Conservation (phyloP, 2,329 filamentous ascomycete genomes). For the Trichoderma harzianum region DNA sequence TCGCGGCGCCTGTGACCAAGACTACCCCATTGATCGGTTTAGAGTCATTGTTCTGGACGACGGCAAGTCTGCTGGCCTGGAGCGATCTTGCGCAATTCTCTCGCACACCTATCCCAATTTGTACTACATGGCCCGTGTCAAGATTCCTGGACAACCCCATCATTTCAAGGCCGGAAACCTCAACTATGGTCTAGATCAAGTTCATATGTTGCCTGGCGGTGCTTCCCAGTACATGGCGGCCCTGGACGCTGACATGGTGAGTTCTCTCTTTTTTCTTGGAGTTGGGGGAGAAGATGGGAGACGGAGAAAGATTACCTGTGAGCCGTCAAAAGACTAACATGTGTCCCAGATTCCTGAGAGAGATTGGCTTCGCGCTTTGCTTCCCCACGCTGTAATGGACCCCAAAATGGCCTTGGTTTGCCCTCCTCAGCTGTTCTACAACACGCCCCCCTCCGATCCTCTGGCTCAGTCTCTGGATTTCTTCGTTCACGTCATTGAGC, state of each 20-base stretch:
- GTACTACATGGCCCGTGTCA: constrained; percentile 50
- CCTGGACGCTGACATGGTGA: constrained; percentile 63
- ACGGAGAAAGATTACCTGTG: not conserved
- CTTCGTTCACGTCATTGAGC: constrained; percentile 53
- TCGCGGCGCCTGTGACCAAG: constrained; percentile 50
- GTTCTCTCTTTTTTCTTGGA: not conserved
- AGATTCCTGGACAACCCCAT: constrained; percentile 46
- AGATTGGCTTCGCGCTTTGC: constrained; percentile 55
- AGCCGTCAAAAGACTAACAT: not conserved
- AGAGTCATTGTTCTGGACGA: constrained; percentile 57
- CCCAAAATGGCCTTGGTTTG: constrained; percentile 57
- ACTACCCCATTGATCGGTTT: constrained; percentile 52
- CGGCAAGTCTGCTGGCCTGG: constrained; percentile 44
- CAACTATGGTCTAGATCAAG: constrained; percentile 55
- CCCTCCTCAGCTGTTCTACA: constrained; percentile 62
- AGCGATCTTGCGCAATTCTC: constrained; percentile 37
- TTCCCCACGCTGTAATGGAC: constrained; percentile 59
- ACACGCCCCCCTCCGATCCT: constrained; percentile 56
- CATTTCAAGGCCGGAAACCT: constrained; percentile 65
- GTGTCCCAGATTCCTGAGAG: constrained; percentile 54
- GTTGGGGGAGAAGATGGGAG: not conserved
- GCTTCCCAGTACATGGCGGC: constrained; percentile 58
- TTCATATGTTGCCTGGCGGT: constrained; percentile 50
- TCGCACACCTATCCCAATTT: constrained; percentile 45
- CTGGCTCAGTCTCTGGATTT: constrained; percentile 56